Conservation (phyloP, 768 basidiomycete genomes). For the Mrakia hoshinonis region DNA sequence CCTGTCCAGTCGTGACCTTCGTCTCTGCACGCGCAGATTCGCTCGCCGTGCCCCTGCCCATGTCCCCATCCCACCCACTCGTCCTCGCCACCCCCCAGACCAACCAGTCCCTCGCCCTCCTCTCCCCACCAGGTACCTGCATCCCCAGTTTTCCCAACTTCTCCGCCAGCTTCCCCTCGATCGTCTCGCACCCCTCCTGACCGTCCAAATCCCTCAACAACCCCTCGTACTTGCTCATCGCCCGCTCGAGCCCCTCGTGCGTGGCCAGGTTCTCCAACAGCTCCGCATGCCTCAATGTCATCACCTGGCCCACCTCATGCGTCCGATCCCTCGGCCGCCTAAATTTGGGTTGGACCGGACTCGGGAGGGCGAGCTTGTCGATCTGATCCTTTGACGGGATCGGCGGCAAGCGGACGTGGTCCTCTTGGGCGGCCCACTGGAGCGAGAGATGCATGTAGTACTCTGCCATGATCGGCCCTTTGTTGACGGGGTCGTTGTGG, state of each 20-base stretch:
- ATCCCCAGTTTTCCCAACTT: conserved; percentile 6
- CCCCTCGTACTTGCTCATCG: conserved; percentile 2
- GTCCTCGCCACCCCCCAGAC: conserved; percentile 16
- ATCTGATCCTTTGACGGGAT: too few relatives aligned
- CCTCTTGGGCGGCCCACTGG: background rate
- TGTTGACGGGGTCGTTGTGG: background rate
- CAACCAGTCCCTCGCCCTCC: conserved; percentile 14
- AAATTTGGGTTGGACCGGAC: background rate
- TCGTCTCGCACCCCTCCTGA: conserved; percentile 1
- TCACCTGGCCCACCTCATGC: background rate
- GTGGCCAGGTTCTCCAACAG: background rate
- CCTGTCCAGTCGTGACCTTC: too few relatives aligned
- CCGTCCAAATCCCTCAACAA: conserved; percentile 11
- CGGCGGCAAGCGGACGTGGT: too few relatives aligned
- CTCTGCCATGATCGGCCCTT: background rate
- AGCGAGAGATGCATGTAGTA: background rate
- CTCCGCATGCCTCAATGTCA: background rate
- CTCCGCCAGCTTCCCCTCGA: conserved; percentile 19
- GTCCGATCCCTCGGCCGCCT: background rate
- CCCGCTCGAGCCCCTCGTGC: background rate
- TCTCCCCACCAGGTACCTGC: background rate
- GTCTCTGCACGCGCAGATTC: background rate
- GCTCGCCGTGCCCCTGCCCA: background rate
- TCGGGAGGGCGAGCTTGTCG: background rate
- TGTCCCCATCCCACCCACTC: background rate